Evolutionary conservation across 768 basidiomycete genomes (phyloP).

Genomic region (Tremella yokohamensis): DNA sequence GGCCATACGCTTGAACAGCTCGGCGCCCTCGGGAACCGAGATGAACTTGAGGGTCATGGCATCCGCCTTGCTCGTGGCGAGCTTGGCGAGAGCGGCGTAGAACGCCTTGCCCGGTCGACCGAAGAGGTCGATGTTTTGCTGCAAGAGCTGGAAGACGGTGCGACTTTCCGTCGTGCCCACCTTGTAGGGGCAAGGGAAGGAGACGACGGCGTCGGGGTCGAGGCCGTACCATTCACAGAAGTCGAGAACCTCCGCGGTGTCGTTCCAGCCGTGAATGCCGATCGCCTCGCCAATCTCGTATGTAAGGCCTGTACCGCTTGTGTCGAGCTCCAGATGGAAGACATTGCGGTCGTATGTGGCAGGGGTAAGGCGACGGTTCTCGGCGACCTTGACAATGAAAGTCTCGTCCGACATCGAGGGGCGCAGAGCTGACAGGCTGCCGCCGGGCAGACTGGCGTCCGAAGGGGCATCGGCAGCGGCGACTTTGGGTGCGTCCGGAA

Average conservation of each 20-base stretch:
- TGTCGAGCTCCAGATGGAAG: conserved; percentile 96
- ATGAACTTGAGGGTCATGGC: conserved; percentile 82
- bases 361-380: conserved; percentile 92
- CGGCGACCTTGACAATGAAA: conserved; percentile 85
- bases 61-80: conserved; percentile 68
- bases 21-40: conserved; percentile 80
- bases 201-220: conserved; percentile 72
- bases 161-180: conserved; percentile 76
- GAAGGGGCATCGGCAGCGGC: conserved; percentile 42
- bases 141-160: conserved; percentile 89
- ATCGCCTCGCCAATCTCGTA: conserved; percentile 96
- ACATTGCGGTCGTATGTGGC: conserved; percentile 96
- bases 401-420: conserved; percentile 86
- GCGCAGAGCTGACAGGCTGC: conserved; percentile 66
- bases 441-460: conserved; percentile 25
- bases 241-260: conserved; percentile 75
- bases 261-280: conserved; percentile 97
- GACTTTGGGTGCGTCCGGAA: conserved; percentile 49
- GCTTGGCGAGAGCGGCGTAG: conserved; percentile 77
- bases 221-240: conserved; percentile 92
- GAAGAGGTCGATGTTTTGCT: conserved; percentile 95
- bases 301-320: conserved; percentile 82
- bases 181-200: conserved; percentile 64
- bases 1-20: conserved; percentile 90
- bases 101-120: conserved; percentile 95